Percentiles rank a stretch among this genome's conserved stretches.
phyloP scores from a whole-genome alignment of 2,329 filamentous ascomycete species.

The Cladosporium colombiae region DNA sequence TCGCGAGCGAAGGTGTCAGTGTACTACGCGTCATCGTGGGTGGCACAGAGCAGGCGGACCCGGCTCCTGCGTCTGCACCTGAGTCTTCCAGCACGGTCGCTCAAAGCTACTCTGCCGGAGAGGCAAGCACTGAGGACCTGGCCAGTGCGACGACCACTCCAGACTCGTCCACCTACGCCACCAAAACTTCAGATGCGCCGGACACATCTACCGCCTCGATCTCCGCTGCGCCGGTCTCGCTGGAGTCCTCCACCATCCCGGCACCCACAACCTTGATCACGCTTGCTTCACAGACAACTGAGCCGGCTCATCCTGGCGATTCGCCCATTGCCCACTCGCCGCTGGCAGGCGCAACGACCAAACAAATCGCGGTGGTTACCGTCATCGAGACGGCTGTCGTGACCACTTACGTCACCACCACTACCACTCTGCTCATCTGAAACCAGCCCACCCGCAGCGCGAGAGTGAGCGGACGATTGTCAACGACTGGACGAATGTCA shows the following conservation, averaged over 20 bases:
- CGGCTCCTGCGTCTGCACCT: background rate
- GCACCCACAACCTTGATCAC: background rate
- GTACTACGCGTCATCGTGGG: slow-evolving; percentile 38
- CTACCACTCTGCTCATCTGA: background rate
- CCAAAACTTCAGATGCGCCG: background rate
- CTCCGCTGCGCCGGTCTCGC: background rate
- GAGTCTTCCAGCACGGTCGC: background rate
- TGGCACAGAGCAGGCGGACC: background rate
- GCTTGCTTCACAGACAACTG: background rate
- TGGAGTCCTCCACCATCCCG: background rate
- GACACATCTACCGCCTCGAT: background rate
- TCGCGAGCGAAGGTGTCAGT: slow-evolving; percentile 54
- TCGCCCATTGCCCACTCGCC: background rate
- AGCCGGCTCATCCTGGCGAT: background rate
- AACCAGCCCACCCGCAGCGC: background rate
- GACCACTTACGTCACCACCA: background rate
- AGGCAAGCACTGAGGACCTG: background rate
- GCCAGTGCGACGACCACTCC: background rate
- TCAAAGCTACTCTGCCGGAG: background rate
- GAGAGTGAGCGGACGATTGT: background rate
- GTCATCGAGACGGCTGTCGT: background rate
- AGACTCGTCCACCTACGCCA: background rate
- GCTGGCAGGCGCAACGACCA: background rate
- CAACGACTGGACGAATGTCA: background rate
- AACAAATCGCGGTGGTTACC: background rate